Evolutionary conservation across 495 filamentous ascomycete species (phyloP), one percentile per base, ranked within the genome.

Genomic region (Penicillium argentinense): DNA sequence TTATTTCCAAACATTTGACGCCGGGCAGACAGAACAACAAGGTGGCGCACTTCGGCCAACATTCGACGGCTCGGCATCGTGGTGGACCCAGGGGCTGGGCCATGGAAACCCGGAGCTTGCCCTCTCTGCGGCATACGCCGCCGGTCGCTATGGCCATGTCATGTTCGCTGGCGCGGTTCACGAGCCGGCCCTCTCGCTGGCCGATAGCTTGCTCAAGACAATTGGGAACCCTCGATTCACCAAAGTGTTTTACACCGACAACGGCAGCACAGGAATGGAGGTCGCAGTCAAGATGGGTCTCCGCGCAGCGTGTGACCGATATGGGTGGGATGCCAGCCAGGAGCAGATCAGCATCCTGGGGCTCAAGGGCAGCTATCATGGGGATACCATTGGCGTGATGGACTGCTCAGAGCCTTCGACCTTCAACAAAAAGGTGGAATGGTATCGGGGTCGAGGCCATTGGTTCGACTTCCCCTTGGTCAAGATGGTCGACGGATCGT

Each of bases 31-130:
- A n/a, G 27, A n/a, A 13, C 60, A 30, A 16, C 36, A 24, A 7
- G 40, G 34, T 9, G 48, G 44, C 26, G 49, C 62, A 9, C 64
- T 90, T 1, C 68, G 66, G 18, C 75, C 85, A 7, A 81, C 82
- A 0, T 89, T 90, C 39, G 87, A 91, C 47, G 87, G 81, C 14
- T 89, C 86, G 0, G 87, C 86, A 13, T 89, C 86, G 0, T 91
- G 87, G 87, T 91, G 87, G 87, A 91, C 87, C 1, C 87, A 91
- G 64, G 87, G 87, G 7, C 73, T 91, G 4, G 87, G 87, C 6
- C 87, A 91, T 53, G 85, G 80, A 11, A 87, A 85, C 50, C 79
- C 85, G 0, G 61, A 69, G 0, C 72, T 91, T 4, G 72, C 85
- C 6, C 74, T 89, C 5, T 78, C 84, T 0, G 85, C 86, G 3